Percentiles rank a stretch among this genome's conserved stretches.
Conservation (phyloP, 108 stramenopile genomes). For the Conticribra weissflogii region DNA sequence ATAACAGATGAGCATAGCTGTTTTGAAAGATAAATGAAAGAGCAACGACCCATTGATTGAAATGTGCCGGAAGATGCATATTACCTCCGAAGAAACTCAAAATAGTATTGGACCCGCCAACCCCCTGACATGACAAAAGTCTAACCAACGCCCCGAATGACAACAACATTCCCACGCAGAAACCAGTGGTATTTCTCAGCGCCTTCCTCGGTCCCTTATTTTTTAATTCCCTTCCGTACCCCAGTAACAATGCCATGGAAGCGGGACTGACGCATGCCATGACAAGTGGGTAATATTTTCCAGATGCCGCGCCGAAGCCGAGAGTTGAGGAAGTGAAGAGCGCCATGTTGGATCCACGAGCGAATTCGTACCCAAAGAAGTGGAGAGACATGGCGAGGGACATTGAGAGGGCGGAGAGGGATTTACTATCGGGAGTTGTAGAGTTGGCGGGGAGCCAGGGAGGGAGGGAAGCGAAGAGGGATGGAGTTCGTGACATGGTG, state of each 20-base stretch:
- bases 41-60: slow-evolving; percentile 58
- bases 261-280: slow-evolving; percentile 78
- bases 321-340: slow-evolving; percentile 77
- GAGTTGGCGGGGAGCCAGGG: not conserved
- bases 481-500: not conserved
- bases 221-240: slow-evolving; percentile 62
- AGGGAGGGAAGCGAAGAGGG: not conserved
- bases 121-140: no score
- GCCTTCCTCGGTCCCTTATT: slow-evolving; percentile 67
- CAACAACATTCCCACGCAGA: no score
- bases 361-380: slow-evolving; percentile 78
- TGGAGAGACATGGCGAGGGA: slow-evolving; percentile 77
- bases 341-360: slow-evolving; percentile 70
- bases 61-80: no score
- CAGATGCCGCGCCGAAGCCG: slow-evolving; percentile 55
- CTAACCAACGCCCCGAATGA: no score
- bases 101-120: no score
- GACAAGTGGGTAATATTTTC: slow-evolving; percentile 73
- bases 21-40: slow-evolving; percentile 80
- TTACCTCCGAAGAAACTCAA: no score
- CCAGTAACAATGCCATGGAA: slow-evolving; percentile 57
- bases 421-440: not conserved
- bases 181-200: slow-evolving; percentile 53
- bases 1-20: slow-evolving; percentile 78
- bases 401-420: slow-evolving; percentile 45